Evolutionary conservation across 345 rosid genomes (phyloP).

Genomic region (Clarkia xantiana): DNA sequence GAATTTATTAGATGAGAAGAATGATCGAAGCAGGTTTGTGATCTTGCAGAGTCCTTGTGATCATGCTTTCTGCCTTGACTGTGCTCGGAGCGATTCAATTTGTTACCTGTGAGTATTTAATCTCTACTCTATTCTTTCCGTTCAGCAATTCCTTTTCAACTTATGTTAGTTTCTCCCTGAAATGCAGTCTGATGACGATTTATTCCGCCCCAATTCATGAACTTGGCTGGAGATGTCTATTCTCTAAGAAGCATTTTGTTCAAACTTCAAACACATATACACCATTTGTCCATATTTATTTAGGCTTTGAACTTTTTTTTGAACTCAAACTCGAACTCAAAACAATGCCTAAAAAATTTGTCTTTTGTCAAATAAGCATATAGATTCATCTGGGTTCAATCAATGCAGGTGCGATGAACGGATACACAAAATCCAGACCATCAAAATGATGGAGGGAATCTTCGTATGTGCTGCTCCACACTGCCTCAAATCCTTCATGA

Average conservation of each 20-base stretch:
- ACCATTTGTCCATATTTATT: too few relatives aligned
- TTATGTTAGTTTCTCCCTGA: too few relatives aligned
- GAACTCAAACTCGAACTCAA: too few relatives aligned
- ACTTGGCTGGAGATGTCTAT: too few relatives aligned
- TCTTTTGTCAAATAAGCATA: background rate
- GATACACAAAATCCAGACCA: conserved; percentile 87
- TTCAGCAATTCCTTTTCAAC: too few relatives aligned
- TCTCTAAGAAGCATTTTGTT: too few relatives aligned
- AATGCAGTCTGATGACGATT: too few relatives aligned
- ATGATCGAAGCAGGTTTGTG: conserved; percentile 1
- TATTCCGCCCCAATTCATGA: too few relatives aligned
- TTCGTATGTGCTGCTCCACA: conserved; percentile 98
- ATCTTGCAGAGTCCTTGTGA: conserved; percentile 82
- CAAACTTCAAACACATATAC: too few relatives aligned
- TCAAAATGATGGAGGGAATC: conserved; percentile 94
- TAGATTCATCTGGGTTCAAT: conserved; percentile 6
- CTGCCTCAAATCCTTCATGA: conserved; percentile 82
- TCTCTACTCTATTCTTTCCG: background rate
- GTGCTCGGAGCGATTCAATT: conserved; percentile 88
- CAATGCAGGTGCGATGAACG: conserved; percentile 80
- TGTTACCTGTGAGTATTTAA: conserved; percentile 71
- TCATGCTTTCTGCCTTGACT: conserved; percentile 86
- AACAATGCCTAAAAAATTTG: too few relatives aligned
- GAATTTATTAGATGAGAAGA: too few relatives aligned
- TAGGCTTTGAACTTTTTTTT: too few relatives aligned